Base-by-base conservation (phyloP, 257 asterid species). In the Scutellaria baicalensis region DNA sequence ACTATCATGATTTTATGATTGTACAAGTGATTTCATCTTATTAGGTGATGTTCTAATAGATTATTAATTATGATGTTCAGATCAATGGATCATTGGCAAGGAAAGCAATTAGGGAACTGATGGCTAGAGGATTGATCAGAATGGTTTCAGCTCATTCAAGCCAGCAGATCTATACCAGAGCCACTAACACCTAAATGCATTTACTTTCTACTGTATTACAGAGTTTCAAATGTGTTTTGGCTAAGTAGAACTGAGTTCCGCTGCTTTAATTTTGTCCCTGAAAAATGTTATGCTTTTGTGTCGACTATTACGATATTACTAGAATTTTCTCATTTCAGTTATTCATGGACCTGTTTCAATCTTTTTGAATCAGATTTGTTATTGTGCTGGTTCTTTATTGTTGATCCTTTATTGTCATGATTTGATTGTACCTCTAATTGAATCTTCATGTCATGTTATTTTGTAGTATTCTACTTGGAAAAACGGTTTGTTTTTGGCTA, bases 151-250 rank as follows among this genome's bases (percentile, higher is more conserved):
- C 86, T 47, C 96, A 92, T 55, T 64, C 98, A 1, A 92, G 98
- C 86, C 98, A 92, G 82, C 95, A 87, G 84, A 89, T 92, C 8
- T 89, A 87, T 82, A 92, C 96, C n/a, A 78, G 96, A 70, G 96
- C 96, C 38, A 92, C 97, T 4, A 86, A 92, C 84, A 88, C 98
- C 74, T 92, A 76, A 77, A 73, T 51, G 56, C 35, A 0, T 21
- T 45, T 27, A 6, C 6, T 4, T 60, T 49, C 51, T 27, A 18
- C 52, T 58, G 40, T 16, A 55, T 66, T 78, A 36, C 56, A 8
- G 68, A 31, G 27, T 56, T 66, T 69, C 39, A 47, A 68, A 50
- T 69, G 68, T 11, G 35, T 60, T 50, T 66, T 74, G 49, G 42
- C 40, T 6, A 18, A 40, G 54, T 55, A 31, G 59, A 65, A 66